phyloP scores from a whole-genome alignment of 768 basidiomycete species.

The Phanerochaete carnosa region DNA sequence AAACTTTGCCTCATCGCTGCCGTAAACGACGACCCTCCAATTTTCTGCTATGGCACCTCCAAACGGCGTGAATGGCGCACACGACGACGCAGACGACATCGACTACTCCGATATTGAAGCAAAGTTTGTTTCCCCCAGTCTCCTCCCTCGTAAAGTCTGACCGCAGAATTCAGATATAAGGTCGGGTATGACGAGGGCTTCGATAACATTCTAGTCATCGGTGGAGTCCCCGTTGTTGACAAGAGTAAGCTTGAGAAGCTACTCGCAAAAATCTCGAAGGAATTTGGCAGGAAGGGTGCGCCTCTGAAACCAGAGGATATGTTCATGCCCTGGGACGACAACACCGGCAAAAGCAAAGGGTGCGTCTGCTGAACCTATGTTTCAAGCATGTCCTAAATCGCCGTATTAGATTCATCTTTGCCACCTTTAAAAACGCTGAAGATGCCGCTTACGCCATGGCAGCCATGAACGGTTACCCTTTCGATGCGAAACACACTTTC shows the following conservation, averaged over 20 bases:
- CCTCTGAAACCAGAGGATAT: slow-evolving; percentile 75
- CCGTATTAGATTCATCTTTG: slow-evolving; percentile 66
- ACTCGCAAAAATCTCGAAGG: slow-evolving; percentile 74
- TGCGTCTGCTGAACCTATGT: slow-evolving; percentile 31
- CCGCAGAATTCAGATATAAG: slow-evolving; percentile 58
- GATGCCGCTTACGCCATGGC: slow-evolving; percentile 67
- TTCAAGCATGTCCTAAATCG: neutral
- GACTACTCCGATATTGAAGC: slow-evolving; percentile 88
- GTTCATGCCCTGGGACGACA: slow-evolving; percentile 84
- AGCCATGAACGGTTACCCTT: slow-evolving; percentile 72
- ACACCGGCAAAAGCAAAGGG: slow-evolving; percentile 89
- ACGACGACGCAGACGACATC: slow-evolving; percentile 51
- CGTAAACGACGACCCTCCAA: slow-evolving; percentile 7
- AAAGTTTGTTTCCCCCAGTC: slow-evolving; percentile 48
- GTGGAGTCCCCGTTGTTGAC: slow-evolving; percentile 90
- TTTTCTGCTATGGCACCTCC: slow-evolving; percentile 6
- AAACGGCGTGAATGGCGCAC: slow-evolving; percentile 22
- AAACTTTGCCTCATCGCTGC: slow-evolving; percentile 13
- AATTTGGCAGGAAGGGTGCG: slow-evolving; percentile 80
- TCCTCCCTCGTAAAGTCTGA: neutral
- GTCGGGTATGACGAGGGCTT: slow-evolving; percentile 82
- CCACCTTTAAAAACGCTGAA: slow-evolving; percentile 70
- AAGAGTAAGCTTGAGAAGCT: slow-evolving; percentile 81
- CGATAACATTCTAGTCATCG: slow-evolving; percentile 90
- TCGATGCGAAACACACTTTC: slow-evolving; percentile 86